Base-by-base conservation (phyloP, 805 yeast species). In the Wickerhamomyces bovis region DNA sequence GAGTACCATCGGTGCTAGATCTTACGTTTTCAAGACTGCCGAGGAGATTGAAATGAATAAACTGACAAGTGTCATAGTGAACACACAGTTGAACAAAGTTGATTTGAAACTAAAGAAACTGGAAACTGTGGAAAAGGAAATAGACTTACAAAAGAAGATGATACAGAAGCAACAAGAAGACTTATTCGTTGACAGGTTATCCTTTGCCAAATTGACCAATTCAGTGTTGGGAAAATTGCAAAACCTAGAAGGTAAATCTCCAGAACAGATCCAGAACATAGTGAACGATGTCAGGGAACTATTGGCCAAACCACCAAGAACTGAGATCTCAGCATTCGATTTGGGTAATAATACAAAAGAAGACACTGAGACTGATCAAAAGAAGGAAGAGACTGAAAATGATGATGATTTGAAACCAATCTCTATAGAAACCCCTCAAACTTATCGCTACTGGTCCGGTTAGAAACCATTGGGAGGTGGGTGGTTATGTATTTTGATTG, bases 1-100 rank as follows among this genome's bases (percentile, higher is more conserved):
- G 47, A 90, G 95, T 3, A 69, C 85, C 11, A 67, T 85, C 35
- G 96, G 94, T 3, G 82, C 89, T 2, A 76, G 94, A 50, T 75
- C 94, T 22, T 89, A 86, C 60, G 74, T 85, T 19, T 85, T 88
- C 65, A 87, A 92, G 18, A 78, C 81, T 5, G 81, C 78, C 59
- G 95, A 87, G 63, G 96, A 88, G 58, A 71, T 89, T 50, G 89
- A 84, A 59, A 79, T 81, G 81, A 75, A 80, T 54, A 77, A 76
- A 45, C 63, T 83, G 20, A 66, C 83, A 12, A 70, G 75, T 23
- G 73, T 73, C 25, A 73, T 86, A 41, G 70, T 85, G 18, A 82
- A 83, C 58, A 76, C 77, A 38, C 81, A 83, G 61, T 53, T 83
- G 48, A 73, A 76, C 45, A 82, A 84, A 56, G 70, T 86, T 30